Conservation (phyloP, 2,329 filamentous ascomycete genomes). For the Dactylellina cionopaga region DNA sequence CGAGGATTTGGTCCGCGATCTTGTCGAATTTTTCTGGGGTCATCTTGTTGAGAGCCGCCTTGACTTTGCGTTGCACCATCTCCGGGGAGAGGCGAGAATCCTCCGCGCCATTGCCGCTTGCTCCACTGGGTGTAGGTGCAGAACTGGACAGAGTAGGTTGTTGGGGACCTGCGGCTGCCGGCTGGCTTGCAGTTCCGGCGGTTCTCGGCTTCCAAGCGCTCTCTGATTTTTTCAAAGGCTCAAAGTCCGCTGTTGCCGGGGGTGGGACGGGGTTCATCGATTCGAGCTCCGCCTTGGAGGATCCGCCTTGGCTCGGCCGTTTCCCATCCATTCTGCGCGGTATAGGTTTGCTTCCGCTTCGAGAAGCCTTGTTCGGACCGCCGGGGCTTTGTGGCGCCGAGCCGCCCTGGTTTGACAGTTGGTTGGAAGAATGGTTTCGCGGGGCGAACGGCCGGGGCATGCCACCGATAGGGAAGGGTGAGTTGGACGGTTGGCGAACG, state of each 20-base stretch:
- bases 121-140: not conserved
- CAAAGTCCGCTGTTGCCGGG: conserved; percentile 93
- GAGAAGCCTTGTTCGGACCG: conserved; percentile 69
- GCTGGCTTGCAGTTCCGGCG: conserved; percentile 64
- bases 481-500: conserved; percentile 41
- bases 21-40: conserved; percentile 98
- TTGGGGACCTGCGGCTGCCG: conserved; percentile 61
- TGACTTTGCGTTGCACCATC: conserved; percentile 97
- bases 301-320: conserved; percentile 64
- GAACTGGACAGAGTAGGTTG: conserved; percentile 52
- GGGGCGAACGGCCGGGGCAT: conserved; percentile 68
- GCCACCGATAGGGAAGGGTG: conserved; percentile 49
- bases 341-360: conserved; percentile 72
- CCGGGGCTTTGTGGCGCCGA: conserved; percentile 54
- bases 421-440: conserved; percentile 69
- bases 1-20: conserved; percentile 90
- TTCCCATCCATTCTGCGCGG: conserved; percentile 65
- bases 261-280: conserved; percentile 77
- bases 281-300: conserved; percentile 66
- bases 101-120: conserved; percentile 58
- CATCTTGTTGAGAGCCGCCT: conserved; percentile 99
- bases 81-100: conserved; percentile 79
- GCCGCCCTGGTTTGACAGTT: conserved; percentile 56
- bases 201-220: conserved; percentile 90
- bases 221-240: conserved; percentile 77